Conservation (phyloP, 1,284 basidiomycete species). For the Lentinus polychrous region DNA sequence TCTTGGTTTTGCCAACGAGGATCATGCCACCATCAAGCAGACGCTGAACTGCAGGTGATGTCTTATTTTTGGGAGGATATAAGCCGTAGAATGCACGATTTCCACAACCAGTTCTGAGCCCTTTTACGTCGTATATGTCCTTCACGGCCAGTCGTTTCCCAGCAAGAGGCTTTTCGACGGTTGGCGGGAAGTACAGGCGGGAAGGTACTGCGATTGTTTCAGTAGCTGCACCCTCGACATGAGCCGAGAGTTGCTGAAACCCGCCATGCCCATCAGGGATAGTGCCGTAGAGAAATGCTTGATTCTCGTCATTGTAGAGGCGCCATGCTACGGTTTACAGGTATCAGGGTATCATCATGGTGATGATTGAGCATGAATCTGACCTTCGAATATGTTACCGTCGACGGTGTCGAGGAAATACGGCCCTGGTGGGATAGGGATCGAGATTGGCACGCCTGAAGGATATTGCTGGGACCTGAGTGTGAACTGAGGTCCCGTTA, state of each 20-base stretch:
- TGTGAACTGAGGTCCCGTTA: conserved; percentile 16
- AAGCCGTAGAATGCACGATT: conserved; percentile 25
- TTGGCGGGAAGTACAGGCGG: conserved; percentile 25
- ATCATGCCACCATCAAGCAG: conserved; percentile 42
- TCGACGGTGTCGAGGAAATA: conserved; percentile 21
- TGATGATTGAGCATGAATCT: background rate
- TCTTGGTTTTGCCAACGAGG: conserved; percentile 46
- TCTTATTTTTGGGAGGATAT: conserved; percentile 27
- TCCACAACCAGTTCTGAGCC: conserved; percentile 25
- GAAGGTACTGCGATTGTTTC: conserved; percentile 25
- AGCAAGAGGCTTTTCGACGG: conserved; percentile 23
- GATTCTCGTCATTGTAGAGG: conserved; percentile 25
- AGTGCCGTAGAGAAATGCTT: conserved; percentile 25
- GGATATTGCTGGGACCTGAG: conserved; percentile 14
- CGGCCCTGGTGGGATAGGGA: conserved; percentile 19
- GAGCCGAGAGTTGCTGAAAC: conserved; percentile 20
- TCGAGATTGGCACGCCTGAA: conserved; percentile 11
- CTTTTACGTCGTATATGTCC: conserved; percentile 27
- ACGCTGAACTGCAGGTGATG: conserved; percentile 37
- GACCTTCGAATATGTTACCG: conserved; percentile 23
- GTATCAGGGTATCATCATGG: background rate
- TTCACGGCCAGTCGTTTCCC: conserved; percentile 26
- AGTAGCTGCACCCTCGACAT: conserved; percentile 21
- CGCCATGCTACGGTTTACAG: conserved; percentile 15
- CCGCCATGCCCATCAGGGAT: conserved; percentile 20